A percentile compares a stretch with the other conserved stretches of the same genome.
Conservation (phyloP, 1,139 yeast genomes). For the Entelexis sorbosivorans region DNA sequence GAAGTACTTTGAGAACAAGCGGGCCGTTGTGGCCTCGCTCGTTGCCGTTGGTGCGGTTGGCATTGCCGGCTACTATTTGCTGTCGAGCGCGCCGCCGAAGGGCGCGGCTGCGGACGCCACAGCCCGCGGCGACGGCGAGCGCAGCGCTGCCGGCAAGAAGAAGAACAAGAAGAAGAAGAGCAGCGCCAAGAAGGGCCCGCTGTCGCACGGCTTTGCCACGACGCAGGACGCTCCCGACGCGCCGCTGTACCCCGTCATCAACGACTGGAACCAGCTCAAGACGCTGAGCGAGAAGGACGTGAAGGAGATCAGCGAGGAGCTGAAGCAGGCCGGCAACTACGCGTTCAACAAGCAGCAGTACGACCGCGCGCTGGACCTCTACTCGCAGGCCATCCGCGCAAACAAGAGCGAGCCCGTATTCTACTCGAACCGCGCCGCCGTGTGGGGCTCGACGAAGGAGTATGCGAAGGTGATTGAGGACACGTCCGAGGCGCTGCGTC, state of each 20-base stretch:
- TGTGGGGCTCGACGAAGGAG: conserved; percentile 72
- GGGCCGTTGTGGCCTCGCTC: conserved; percentile 28
- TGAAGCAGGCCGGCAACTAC: conserved; percentile 84
- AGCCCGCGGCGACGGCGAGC: conserved; percentile 1
- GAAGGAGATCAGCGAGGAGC: conserved; percentile 58
- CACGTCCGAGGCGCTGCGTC: conserved; percentile 70
- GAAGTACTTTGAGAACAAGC: conserved; percentile 24
- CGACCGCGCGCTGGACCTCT: conserved; percentile 62
- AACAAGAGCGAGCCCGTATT: conserved; percentile 68
- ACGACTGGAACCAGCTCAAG: conserved; percentile 34
- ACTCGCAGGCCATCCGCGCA: conserved; percentile 64
- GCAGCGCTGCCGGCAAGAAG: conserved; percentile 9
- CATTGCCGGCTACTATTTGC: conserved; percentile 25
- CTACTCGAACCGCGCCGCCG: conserved; percentile 91
- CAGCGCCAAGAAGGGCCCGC: conserved; percentile 21
- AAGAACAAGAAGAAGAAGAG: conserved; percentile 23
- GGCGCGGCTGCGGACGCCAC: conserved; percentile 4
- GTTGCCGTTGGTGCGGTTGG: conserved; percentile 31
- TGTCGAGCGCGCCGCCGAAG: conserved; percentile 13
- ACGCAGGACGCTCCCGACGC: conserved; percentile 23
- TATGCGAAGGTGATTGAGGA: conserved; percentile 77
- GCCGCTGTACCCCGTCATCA: conserved; percentile 29
- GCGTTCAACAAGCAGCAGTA: conserved; percentile 62
- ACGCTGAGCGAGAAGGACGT: conserved; percentile 44
- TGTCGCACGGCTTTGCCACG: conserved; percentile 23